These are phyloP conservation scores for Lipomyces orientalis DNA, from an alignment of 805 yeast genomes.

Conservation along the genomic window DNA sequence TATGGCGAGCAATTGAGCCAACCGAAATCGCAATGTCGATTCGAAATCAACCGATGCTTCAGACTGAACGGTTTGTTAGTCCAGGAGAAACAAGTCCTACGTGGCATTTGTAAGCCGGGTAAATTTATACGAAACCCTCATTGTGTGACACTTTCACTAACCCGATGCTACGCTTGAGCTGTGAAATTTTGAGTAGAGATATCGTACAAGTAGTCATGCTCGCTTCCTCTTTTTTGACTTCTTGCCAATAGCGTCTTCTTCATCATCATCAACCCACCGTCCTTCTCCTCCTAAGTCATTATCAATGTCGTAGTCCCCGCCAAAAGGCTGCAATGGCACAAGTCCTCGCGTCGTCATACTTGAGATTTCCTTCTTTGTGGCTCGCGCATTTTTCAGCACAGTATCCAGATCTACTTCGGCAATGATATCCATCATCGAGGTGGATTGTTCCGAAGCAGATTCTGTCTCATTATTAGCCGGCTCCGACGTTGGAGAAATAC, in stretches of 20 bases:
- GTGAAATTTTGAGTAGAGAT: not conserved
- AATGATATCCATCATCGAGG: not conserved
- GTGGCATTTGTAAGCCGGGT: not conserved
- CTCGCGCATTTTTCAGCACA: constrained; percentile 14
- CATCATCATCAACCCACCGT: constrained; percentile 38
- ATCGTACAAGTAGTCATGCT: not conserved
- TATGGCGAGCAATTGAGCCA: not conserved
- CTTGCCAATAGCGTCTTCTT: constrained; percentile 22
- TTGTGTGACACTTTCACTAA: not conserved
- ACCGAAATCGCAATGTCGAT: not conserved
- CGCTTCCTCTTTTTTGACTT: constrained; percentile 20
- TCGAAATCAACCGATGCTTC: not conserved
- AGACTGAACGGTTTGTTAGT: not conserved
- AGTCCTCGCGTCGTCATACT: constrained; percentile 15
- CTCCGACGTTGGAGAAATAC: not conserved
- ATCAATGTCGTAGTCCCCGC: constrained; percentile 37
- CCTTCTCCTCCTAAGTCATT: constrained; percentile 37
- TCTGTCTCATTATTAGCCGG: not conserved
- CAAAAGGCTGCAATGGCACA: constrained; percentile 24
- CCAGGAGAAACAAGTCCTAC: not conserved
- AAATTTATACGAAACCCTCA: not conserved
- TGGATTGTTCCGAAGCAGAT: not conserved
- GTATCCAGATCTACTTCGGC: constrained; percentile 20
- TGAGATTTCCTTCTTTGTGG: constrained; percentile 13
- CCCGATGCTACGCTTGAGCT: too few species aligned